phyloP scores from a whole-genome alignment of 805 yeast genomes.

The Candida silvicultrix region DNA sequence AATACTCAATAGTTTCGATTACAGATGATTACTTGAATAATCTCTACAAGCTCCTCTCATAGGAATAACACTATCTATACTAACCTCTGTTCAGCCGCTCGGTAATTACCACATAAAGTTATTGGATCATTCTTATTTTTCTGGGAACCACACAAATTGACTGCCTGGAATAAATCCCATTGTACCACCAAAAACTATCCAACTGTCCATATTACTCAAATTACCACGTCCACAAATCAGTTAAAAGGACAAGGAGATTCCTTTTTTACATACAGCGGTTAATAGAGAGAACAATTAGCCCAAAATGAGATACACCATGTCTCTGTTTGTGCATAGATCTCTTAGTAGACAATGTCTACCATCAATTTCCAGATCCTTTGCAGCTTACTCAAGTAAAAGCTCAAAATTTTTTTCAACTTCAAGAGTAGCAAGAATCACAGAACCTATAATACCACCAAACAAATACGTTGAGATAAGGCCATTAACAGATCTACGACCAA shows the following conservation, averaged over 20 bases:
- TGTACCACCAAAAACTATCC: neutral
- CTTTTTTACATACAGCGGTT: neutral
- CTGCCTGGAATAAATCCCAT: neutral
- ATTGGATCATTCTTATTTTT: neutral
- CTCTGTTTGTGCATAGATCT: neutral
- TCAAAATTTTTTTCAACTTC: conserved; percentile 11
- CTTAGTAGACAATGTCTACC: neutral
- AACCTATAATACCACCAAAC: conserved; percentile 21
- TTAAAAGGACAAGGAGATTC: neutral
- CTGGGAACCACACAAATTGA: neutral
- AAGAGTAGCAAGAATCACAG: conserved; percentile 15
- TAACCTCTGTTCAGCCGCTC: neutral
- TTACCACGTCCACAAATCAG: neutral
- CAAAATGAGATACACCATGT: neutral
- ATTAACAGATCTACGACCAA: conserved; percentile 22
- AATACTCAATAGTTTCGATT: too few species aligned
- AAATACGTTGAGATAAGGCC: conserved; percentile 26
- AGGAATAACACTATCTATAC: too few species aligned
- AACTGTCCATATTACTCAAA: neutral
- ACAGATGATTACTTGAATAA: too few species aligned
- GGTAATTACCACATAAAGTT: neutral
- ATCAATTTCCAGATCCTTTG: neutral
- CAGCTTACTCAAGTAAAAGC: neutral
- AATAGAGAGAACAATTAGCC: neutral
- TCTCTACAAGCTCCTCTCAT: too few species aligned